Base-by-base conservation (phyloP, 768 basidiomycete species). In the Boletus reticuloceps region DNA sequence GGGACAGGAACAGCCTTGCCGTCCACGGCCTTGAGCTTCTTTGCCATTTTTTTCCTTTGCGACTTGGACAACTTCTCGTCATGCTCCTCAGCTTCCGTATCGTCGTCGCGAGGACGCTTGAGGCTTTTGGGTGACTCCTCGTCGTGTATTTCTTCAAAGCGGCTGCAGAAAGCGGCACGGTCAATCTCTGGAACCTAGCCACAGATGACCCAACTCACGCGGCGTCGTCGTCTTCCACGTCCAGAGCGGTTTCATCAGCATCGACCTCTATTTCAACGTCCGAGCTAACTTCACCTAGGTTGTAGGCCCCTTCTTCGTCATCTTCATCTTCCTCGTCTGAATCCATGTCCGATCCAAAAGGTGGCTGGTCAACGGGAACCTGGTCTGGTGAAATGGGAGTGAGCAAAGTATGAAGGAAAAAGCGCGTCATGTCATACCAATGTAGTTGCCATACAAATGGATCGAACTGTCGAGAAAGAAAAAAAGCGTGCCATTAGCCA, bases 371-470 rank as follows among this genome's bases (percentile, higher is more conserved):
- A 10, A 72, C 64, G 27, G 73, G 70, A 6, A 62, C 55, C 66
- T 88, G 85, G 60, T 86, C 87, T 89, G 54, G 27, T 29, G 32
- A 49, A 49, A 52, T 19, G 50, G 5, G 44, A 19, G 42, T 46
- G 47, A 58, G 20, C 20, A 50, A 25, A 27, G 34, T 17, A 52
- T 16, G 17, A 3, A 32, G 38, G 52, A 36, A 50, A 9, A 37
- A 12, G 11, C 46, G 22, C 11, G 20, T 48, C 49, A 36, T 38
- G 37, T 44, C 55, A 43, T 71, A 88, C 89, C 83, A 68, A 94
- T 82, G 71, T 92, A 94, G 72, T 94, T 92, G 51, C 93, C 92
- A 58, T 86, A 84, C 57, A 94, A 73, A 73, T 91, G 84, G 47
- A 94, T 78, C 47, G 86, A 74, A 69, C 88, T 91, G 52, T 4